A percentile compares a stretch with the other conserved stretches of the same genome.
phyloP scores from a whole-genome alignment of 208 protist species.

The Strigomonas culicis region DNA sequence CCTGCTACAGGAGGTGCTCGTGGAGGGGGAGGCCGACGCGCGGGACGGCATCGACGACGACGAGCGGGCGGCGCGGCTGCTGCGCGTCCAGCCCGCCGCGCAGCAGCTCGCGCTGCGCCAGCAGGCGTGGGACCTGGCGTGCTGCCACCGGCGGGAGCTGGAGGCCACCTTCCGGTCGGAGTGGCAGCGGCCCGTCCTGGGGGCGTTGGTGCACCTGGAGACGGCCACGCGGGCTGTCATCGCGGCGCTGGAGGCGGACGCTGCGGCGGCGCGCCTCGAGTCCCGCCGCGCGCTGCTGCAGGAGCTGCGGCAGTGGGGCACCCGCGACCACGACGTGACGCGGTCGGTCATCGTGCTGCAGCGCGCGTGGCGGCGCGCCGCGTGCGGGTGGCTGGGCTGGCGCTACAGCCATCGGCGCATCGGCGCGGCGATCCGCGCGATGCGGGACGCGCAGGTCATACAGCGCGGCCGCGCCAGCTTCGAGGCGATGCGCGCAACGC shows the following conservation, averaged over 20 bases:
- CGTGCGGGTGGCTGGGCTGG: slow-evolving; percentile 48
- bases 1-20: slow-evolving; percentile 24
- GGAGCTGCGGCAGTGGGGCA: too few relatives aligned
- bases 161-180: background rate
- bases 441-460: slow-evolving; percentile 37
- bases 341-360: slow-evolving; percentile 29
- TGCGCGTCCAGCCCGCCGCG: background rate
- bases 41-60: slow-evolving; percentile 18
- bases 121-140: background rate
- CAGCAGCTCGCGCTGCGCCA: slow-evolving; percentile 7
- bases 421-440: slow-evolving; percentile 43
- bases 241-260: too few relatives aligned
- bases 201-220: background rate
- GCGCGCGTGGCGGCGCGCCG: slow-evolving; percentile 30
- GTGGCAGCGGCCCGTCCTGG: slow-evolving; percentile 1
- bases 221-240: too few relatives aligned
- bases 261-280: too few relatives aligned
- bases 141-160: background rate
- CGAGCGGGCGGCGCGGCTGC: slow-evolving; percentile 8
- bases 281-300: too few relatives aligned
- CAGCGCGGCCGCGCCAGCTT: slow-evolving; percentile 22
- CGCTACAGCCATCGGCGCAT: slow-evolving; percentile 41
- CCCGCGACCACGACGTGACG: background rate
- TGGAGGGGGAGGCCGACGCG: slow-evolving; percentile 28
- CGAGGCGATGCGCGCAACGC: slow-evolving; percentile 25